These are phyloP conservation scores for Candida boleticola DNA, from an alignment of 805 yeast species.

Conservation along the genomic window DNA sequence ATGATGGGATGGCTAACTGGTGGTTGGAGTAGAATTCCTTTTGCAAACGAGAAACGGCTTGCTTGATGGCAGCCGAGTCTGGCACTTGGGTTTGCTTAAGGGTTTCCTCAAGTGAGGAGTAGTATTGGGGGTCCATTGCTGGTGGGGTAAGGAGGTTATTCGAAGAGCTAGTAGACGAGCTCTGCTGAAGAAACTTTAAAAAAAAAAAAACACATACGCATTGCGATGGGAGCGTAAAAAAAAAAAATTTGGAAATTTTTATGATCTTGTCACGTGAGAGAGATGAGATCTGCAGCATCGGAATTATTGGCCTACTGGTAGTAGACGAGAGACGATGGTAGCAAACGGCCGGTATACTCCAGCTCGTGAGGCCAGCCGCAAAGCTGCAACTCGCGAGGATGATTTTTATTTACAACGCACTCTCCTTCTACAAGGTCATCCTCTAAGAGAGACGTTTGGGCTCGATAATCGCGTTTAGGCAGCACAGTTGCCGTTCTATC, in stretches of 20 bases:
- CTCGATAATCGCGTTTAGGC: too few relatives aligned
- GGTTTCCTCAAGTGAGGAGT: conserved; percentile 72
- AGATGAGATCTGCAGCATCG: too few relatives aligned
- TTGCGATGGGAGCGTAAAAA: background rate
- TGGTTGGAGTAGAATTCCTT: conserved; percentile 65
- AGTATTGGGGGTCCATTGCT: conserved; percentile 67
- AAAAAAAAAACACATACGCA: background rate
- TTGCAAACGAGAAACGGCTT: conserved; percentile 73
- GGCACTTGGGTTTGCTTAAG: conserved; percentile 78
- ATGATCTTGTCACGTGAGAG: background rate
- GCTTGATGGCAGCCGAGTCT: conserved; percentile 76
- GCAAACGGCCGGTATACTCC: background rate
- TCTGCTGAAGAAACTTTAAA: background rate
- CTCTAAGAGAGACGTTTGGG: too few relatives aligned
- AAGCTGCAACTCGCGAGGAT: too few relatives aligned
- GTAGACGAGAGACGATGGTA: too few relatives aligned
- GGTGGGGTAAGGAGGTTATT: background rate
- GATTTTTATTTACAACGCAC: too few relatives aligned
- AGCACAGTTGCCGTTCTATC: too few relatives aligned
- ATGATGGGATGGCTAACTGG: conserved; percentile 72
- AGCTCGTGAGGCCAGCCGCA: too few relatives aligned
- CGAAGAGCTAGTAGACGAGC: background rate
- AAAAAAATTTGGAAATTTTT: background rate
- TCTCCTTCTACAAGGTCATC: too few relatives aligned
- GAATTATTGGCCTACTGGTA: too few relatives aligned